phyloP scores from a whole-genome alignment of 164 flowering plant genomes.

The Chimonanthus salicifolius region DNA sequence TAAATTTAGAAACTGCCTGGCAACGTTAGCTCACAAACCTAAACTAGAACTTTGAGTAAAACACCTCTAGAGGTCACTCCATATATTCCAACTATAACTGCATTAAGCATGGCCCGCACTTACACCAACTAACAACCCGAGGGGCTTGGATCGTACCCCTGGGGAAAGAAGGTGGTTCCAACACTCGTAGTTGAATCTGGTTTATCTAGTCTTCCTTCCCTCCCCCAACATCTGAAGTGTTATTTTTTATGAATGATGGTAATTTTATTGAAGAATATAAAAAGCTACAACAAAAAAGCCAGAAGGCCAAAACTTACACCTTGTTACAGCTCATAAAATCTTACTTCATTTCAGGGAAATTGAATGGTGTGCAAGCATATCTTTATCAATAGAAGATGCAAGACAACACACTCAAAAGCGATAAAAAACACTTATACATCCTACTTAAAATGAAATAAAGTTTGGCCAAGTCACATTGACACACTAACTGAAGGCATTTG shows the following conservation, averaged over 20 bases:
- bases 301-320: not conserved
- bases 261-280: too few relatives aligned
- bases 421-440: not conserved
- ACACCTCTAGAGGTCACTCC: not conserved
- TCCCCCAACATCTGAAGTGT: too few relatives aligned
- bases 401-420: not conserved
- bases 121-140: too few relatives aligned
- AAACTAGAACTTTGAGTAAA: not conserved
- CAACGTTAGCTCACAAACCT: not conserved
- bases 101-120: not conserved
- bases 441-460: not conserved
- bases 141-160: too few relatives aligned
- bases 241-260: too few relatives aligned
- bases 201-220: too few relatives aligned
- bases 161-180: too few relatives aligned
- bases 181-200: too few relatives aligned
- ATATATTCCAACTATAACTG: not conserved
- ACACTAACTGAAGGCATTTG: not conserved
- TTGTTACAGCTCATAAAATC: too few relatives aligned
- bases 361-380: not conserved
- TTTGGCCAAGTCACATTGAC: not conserved
- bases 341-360: too few relatives aligned
- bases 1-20: not conserved
- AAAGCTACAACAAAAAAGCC: not conserved
- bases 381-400: not conserved